phyloP scores from a whole-genome alignment of 1,284 basidiomycete species.

The Cutaneotrichosporon daszewskae region DNA sequence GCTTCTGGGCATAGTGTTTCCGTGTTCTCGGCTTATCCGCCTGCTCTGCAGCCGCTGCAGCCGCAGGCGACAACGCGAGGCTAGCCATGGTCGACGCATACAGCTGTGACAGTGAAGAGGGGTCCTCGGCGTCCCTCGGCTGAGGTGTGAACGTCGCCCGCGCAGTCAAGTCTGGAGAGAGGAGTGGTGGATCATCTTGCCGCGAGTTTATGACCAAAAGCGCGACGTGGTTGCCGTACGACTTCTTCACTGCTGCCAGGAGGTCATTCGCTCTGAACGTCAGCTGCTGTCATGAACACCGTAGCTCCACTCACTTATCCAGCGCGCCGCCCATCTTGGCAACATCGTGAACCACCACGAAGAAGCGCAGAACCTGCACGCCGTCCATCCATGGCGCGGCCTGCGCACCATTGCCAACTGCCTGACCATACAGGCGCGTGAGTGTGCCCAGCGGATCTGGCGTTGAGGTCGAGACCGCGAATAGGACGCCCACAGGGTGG shows the following conservation, averaged over 20 bases:
- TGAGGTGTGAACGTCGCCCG: constrained; percentile 20
- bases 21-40: constrained; percentile 7
- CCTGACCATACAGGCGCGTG: constrained; percentile 31
- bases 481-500: constrained; percentile 44
- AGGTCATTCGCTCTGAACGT: constrained; percentile 33
- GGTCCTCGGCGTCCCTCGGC: constrained; percentile 22
- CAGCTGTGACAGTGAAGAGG: constrained; percentile 34
- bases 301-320: constrained; percentile 3
- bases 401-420: constrained; percentile 25
- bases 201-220: constrained; percentile 46
- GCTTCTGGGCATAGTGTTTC: constrained; percentile 41
- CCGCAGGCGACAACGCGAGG: constrained; percentile 32
- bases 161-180: constrained; percentile 20
- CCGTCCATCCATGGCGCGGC: constrained; percentile 43
- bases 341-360: constrained; percentile 47
- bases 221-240: constrained; percentile 46
- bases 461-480: constrained; percentile 42
- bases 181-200: constrained; percentile 11
- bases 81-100: constrained; percentile 41
- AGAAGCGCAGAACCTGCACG: constrained; percentile 39
- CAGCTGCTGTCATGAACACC: no score
- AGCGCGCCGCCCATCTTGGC: constrained; percentile 32
- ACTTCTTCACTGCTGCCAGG: constrained; percentile 39
- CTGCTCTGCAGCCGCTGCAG: constrained; percentile 18
- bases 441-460: constrained; percentile 40